A percentile compares a stretch with the other conserved stretches of the same genome.
These are phyloP conservation scores for Euptelea pleiosperma DNA, from an alignment of 164 flowering plant genomes.

Conservation along the genomic window DNA sequence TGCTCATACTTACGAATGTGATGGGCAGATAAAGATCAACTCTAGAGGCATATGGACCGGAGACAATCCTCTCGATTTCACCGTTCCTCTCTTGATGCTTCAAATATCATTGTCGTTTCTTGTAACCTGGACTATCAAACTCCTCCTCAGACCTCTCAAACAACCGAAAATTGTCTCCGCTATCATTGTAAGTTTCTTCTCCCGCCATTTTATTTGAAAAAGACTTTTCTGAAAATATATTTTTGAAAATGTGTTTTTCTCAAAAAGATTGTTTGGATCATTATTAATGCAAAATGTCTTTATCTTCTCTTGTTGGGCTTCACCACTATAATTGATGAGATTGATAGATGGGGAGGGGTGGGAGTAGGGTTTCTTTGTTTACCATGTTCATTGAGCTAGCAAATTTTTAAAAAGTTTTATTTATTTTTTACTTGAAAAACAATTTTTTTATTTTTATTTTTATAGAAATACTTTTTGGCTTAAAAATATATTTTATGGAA, in stretches of 20 bases:
- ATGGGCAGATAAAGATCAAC: neutral
- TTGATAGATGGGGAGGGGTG: too few species aligned
- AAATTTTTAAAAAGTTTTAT: too few species aligned
- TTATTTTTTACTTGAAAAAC: neutral
- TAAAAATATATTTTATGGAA: too few species aligned
- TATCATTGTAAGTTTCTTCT: slow-evolving; percentile 21
- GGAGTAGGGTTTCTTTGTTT: too few species aligned
- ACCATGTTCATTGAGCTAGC: too few species aligned
- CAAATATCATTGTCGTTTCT: slow-evolving; percentile 1
- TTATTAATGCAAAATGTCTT: too few species aligned
- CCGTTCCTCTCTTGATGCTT: slow-evolving; percentile 19
- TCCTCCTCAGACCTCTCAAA: slow-evolving; percentile 23
- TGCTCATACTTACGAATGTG: neutral
- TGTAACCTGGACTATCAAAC: slow-evolving; percentile 7
- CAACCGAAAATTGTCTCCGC: slow-evolving; percentile 23
- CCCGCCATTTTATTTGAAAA: neutral
- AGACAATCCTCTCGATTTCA: slow-evolving; percentile 10
- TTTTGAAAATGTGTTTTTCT: too few species aligned
- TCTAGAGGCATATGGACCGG: slow-evolving; percentile 4
- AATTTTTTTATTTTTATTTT: neutral
- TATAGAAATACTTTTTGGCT: too few species aligned
- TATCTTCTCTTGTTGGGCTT: too few species aligned
- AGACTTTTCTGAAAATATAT: too few species aligned
- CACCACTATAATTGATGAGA: too few species aligned
- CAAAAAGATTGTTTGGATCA: too few species aligned